Evolutionary conservation across 2,329 filamentous ascomycete species (phyloP).

Genomic region (Macrophomina phaseolina): DNA sequence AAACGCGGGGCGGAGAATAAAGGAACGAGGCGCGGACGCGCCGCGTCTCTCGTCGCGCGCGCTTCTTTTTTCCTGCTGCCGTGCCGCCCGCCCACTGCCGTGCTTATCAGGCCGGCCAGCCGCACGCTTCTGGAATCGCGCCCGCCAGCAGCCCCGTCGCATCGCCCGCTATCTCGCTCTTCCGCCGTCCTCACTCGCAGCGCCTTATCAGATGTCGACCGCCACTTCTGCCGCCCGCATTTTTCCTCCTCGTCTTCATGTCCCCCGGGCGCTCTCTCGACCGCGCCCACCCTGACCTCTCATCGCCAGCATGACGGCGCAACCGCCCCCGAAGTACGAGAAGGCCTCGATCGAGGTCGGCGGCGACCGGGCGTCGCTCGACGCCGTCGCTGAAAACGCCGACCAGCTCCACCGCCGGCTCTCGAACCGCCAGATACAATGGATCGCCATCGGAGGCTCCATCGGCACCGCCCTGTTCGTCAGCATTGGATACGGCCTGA

Average conservation of each 20-base stretch:
- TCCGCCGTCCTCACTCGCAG: background rate
- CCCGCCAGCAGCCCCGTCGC: background rate
- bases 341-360: background rate
- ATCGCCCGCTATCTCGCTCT: background rate
- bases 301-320: background rate
- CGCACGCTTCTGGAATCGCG: slow-evolving; percentile 1
- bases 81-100: background rate
- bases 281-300: background rate
- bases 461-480: slow-evolving; percentile 61
- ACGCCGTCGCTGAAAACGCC: slow-evolving; percentile 29
- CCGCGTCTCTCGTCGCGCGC: background rate
- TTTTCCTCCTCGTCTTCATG: background rate
- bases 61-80: background rate
- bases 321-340: background rate
- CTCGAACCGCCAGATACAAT: slow-evolving; percentile 48
- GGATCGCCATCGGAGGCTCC: slow-evolving; percentile 49
- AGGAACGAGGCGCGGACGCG: background rate
- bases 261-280: background rate
- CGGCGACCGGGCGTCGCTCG: background rate
- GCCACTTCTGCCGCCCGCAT: background rate
- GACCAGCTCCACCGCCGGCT: slow-evolving; percentile 48
- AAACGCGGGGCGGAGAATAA: background rate
- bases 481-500: slow-evolving; percentile 64
- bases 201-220: background rate
- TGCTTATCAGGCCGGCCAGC: background rate